phyloP scores from a whole-genome alignment of 2,329 filamentous ascomycete genomes.

The Penicillium hesseltinei region DNA sequence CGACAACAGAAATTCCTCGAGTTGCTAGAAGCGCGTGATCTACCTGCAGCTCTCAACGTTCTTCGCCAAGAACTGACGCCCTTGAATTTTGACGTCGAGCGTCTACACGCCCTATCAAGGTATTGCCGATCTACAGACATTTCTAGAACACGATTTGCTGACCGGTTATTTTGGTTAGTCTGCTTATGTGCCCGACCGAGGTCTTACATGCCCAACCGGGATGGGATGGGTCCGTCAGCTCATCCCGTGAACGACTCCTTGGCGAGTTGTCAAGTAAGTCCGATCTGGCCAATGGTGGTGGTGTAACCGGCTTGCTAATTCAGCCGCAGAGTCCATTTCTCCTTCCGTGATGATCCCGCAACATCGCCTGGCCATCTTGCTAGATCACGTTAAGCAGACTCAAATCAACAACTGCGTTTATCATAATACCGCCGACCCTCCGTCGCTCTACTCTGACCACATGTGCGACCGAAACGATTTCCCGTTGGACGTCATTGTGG shows the following conservation, averaged over 20 bases:
- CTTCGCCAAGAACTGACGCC: slow-evolving; percentile 85
- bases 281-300: not conserved
- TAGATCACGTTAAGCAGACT: slow-evolving; percentile 78
- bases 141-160: not conserved
- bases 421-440: slow-evolving; percentile 75
- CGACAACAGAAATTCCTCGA: slow-evolving; percentile 95
- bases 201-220: slow-evolving; percentile 73
- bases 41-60: slow-evolving; percentile 73
- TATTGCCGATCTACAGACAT: slow-evolving; percentile 30
- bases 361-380: slow-evolving; percentile 75
- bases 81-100: slow-evolving; percentile 71
- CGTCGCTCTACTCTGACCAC: slow-evolving; percentile 88
- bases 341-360: slow-evolving; percentile 96
- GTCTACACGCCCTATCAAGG: slow-evolving; percentile 79
- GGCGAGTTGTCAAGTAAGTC: slow-evolving; percentile 77
- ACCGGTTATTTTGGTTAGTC: slow-evolving; percentile 45
- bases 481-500: slow-evolving; percentile 67
- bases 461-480: slow-evolving; percentile 77
- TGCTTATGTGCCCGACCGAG: slow-evolving; percentile 84
- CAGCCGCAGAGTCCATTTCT: slow-evolving; percentile 72
- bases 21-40: slow-evolving; percentile 73
- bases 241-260: slow-evolving; percentile 71
- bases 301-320: slow-evolving; percentile 25
- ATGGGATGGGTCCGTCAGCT: slow-evolving; percentile 79
- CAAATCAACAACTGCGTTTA: slow-evolving; percentile 84